Percentiles rank a stretch among this genome's conserved stretches.
phyloP scores from a whole-genome alignment of 2,329 filamentous ascomycete genomes.

The Aspergillus ochraceus region DNA sequence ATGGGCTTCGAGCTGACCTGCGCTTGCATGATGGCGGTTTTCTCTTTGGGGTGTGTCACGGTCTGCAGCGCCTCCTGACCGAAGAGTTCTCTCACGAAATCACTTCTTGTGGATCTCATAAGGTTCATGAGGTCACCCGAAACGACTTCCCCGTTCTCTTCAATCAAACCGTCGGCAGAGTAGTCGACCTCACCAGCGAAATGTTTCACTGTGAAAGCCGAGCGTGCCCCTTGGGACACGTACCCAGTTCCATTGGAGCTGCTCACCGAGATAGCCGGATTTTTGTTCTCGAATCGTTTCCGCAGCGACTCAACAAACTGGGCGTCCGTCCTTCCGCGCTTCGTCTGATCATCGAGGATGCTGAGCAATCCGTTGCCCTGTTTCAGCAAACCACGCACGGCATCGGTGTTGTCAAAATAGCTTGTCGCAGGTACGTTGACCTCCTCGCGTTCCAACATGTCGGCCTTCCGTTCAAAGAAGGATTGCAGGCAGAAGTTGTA shows the following conservation, averaged over 20 bases:
- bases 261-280: slow-evolving; percentile 80
- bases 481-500: slow-evolving; percentile 93
- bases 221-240: slow-evolving; percentile 74
- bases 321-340: slow-evolving; percentile 80
- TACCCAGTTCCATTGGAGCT: slow-evolving; percentile 86
- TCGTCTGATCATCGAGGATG: slow-evolving; percentile 94
- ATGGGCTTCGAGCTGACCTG: slow-evolving; percentile 94
- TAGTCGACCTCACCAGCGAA: slow-evolving; percentile 98
- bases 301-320: slow-evolving; percentile 88
- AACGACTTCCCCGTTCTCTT: slow-evolving; percentile 95
- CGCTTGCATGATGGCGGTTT: slow-evolving; percentile 87
- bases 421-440: slow-evolving; percentile 86
- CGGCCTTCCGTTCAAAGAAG: slow-evolving; percentile 93
- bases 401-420: slow-evolving; percentile 97
- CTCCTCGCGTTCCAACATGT: slow-evolving; percentile 91
- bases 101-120: slow-evolving; percentile 81
- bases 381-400: slow-evolving; percentile 88
- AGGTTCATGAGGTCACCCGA: slow-evolving; percentile 95
- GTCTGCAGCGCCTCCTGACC: slow-evolving; percentile 95
- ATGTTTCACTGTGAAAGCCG: slow-evolving; percentile 87
- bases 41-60: slow-evolving; percentile 88
- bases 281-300: slow-evolving; percentile 93
- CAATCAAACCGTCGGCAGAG: slow-evolving; percentile 78
- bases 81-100: slow-evolving; percentile 86
- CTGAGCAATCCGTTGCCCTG: slow-evolving; percentile 87